Evolutionary conservation across 306 rosid genomes (phyloP), one percentile per base, ranked within the genome.

Genomic region (Acacia melanoxylon): DNA sequence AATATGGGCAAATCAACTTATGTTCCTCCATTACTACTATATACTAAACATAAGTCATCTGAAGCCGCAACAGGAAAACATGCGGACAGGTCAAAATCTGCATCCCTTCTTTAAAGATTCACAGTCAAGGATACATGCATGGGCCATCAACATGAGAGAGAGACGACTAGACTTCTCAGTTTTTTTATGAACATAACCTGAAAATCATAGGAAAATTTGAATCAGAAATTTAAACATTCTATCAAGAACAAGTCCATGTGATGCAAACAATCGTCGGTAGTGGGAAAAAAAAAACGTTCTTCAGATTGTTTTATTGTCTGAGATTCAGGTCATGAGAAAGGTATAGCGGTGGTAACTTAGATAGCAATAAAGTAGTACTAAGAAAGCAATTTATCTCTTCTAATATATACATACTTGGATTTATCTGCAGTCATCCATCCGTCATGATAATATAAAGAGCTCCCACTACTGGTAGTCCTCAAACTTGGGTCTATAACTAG

Each of bases 131-230:
- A 62, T 80, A 58, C 33, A 42, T 10, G 19, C 78, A 29, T 76
- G 19, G 24, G 68, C 77, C 74, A 13, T 52, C 31, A 65, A 20
- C n/a, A 19, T 45, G 58, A 10, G 19, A n/a, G 61, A 81, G 42
- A 78, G 65, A 78, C 41, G 63, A 27, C 77, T 66, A 37, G 58
- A 22, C 77, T 70, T 59, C 41, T 75, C 10, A 8, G 14, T 54
- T 58, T 80, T 6, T 72, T 70, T 27, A 69, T 35, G 68, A 72
- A 82, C 65, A 51, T 33, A 31, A 73, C 85, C 91, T 88, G 91
- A 78, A 76, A 87, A 77, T 49, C 76, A 80, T 67, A 14, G 78
- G 74, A 77, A 82, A 72, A 61, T 20, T 46, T 33, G 70, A 69
- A 77, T 80, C 48, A 83, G 80, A 79, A 72, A 27, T 51, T 24